phyloP scores from a whole-genome alignment of 2,329 filamentous ascomycete genomes.

The Beauveria medogensis region DNA sequence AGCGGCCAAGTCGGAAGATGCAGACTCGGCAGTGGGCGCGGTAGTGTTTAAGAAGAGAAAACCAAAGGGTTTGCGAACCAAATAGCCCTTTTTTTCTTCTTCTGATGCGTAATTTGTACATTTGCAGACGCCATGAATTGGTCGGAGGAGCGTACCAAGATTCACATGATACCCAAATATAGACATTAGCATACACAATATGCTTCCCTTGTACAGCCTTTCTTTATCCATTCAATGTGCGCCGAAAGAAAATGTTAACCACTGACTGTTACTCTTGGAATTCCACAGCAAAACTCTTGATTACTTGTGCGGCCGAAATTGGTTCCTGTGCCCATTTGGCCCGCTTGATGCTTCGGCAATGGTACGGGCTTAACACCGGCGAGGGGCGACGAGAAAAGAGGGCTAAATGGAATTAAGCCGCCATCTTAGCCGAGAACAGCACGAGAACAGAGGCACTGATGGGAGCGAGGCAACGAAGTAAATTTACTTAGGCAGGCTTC shows the following conservation, averaged over 20 bases:
- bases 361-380: not conserved
- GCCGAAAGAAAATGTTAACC: not conserved
- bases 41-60: slow-evolving; percentile 78
- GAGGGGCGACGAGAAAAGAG: not conserved
- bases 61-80: slow-evolving; percentile 48
- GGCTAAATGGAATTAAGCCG: slow-evolving; percentile 5
- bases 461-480: too few species aligned
- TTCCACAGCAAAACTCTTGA: not conserved
- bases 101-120: not conserved
- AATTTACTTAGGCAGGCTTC: too few species aligned
- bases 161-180: slow-evolving; percentile 1
- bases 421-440: not conserved
- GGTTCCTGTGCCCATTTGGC: not conserved
- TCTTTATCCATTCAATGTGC: not conserved
- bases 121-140: not conserved
- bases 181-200: not conserved
- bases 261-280: too few species aligned
- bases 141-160: not conserved
- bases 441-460: not conserved
- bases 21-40: slow-evolving; percentile 29
- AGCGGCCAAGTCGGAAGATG: slow-evolving; percentile 31
- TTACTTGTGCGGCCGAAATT: not conserved
- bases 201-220: not conserved
- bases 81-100: not conserved
- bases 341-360: not conserved